Evolutionary conservation across 2,329 filamentous ascomycete species (phyloP), one percentile per base, ranked within the genome.

Genomic region (Ceratocystis harringtonii): DNA sequence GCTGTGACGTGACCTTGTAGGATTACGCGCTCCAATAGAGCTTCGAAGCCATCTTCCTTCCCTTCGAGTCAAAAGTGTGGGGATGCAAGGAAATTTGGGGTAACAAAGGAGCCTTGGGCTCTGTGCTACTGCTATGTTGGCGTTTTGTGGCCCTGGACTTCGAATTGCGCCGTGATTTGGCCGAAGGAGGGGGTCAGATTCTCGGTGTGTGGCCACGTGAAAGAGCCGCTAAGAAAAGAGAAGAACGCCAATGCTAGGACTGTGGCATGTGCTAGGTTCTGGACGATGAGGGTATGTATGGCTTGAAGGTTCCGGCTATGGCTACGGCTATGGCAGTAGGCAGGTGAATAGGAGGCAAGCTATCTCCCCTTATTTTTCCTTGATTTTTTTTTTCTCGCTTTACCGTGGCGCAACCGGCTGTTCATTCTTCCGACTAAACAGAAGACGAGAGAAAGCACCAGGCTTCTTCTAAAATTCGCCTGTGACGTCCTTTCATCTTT

Each of bases 181-280:
- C 55, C 55, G 55, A 58, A 58, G 55, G 55, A 58, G 55, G 55
- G 52, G 55, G 55, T 36, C 30, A 58, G 55, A 58, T 58, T 58
- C 55, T 58, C 55, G 55, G 55, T 58, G 55, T 58, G 32, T 15
- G 32, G 10, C 48, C 48, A 52, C 22, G 48, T 52, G 22, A 52
- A 52, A 52, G 48, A 52, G 48, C 48, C 48, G 22, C 48, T 52
- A 52, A 52, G 48, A 52, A 52, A 52, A 52, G 22, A 22, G n/a
- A 10, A 52, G n/a, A 12, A 22, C 1, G 48, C 10, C 2, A 28
- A 25, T 22, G 48, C 19, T 19, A 52, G 25, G 22, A 52, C 48
- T 52, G 12, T 30, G 5, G 5, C 25, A 57, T 30, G 52, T 57
- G 28, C 52, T 57, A 41, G 10, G 36, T 41, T 41, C 10, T 41